Conservation (phyloP, 352 stramenopile species). For the Pythium rhizo-oryzae region DNA sequence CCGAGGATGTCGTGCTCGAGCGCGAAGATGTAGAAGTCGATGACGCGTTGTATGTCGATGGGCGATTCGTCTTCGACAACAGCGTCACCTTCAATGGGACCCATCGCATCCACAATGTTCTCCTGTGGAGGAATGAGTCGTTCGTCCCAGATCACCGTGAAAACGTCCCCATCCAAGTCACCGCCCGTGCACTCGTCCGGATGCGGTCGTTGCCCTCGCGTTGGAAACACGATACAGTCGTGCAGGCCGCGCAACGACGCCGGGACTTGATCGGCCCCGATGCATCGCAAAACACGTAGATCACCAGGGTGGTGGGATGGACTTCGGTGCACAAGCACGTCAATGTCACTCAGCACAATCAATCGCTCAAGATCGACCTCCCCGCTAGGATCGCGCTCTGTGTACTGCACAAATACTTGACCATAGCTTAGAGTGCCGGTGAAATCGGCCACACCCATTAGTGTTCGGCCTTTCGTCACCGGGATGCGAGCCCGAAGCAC, state of each 20-base stretch:
- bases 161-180: conserved; percentile 83
- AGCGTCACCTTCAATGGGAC: conserved; percentile 33
- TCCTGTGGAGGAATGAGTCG: conserved; percentile 54
- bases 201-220: conserved; percentile 61
- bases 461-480: conserved; percentile 61
- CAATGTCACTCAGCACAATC: conserved; percentile 37
- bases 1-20: conserved; percentile 77
- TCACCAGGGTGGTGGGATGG: conserved; percentile 82
- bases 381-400: conserved; percentile 40
- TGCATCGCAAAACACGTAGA: conserved; percentile 65
- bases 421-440: conserved; percentile 67
- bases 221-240: conserved; percentile 83
- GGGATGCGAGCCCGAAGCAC: conserved; percentile 75
- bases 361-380: conserved; percentile 18
- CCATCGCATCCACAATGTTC: conserved; percentile 53
- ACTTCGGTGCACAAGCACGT: conserved; percentile 74
- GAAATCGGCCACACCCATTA: conserved; percentile 86
- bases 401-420: conserved; percentile 81
- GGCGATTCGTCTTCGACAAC: conserved; percentile 24
- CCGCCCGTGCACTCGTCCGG: conserved; percentile 81
- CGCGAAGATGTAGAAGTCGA: conserved; percentile 77
- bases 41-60: conserved; percentile 43
- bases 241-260: conserved; percentile 44
- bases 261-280: conserved; percentile 40
- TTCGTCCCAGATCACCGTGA: conserved; percentile 84